phyloP scores from a whole-genome alignment of 164 flowering plant genomes.

The Akebia trifoliata region DNA sequence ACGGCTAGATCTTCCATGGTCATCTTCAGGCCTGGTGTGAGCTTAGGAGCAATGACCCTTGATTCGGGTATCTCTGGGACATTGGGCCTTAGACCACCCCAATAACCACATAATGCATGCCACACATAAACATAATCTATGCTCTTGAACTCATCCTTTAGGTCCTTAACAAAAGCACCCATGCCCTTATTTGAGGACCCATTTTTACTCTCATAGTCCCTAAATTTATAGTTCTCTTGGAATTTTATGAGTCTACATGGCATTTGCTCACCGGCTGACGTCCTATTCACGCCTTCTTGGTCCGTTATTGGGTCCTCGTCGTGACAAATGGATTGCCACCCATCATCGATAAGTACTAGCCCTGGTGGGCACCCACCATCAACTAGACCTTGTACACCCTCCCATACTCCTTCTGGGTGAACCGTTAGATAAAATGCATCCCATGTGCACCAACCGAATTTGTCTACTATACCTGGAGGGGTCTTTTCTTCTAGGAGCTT shows the following conservation, averaged over 20 bases:
- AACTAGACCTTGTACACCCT: constrained; percentile 50
- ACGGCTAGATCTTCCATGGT: constrained; percentile 84
- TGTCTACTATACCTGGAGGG: constrained; percentile 54
- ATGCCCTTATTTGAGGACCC: constrained; percentile 36
- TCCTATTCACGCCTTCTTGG: constrained; percentile 45
- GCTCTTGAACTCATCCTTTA: constrained; percentile 49
- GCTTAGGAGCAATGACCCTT: constrained; percentile 37
- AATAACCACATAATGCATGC: constrained; percentile 84
- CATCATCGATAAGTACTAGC: constrained; percentile 63
- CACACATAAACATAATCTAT: constrained; percentile 79
- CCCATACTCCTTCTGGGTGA: constrained; percentile 51
- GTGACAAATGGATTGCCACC: constrained; percentile 59
- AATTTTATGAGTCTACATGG: constrained; percentile 56
- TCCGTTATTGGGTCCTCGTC: constrained; percentile 43
- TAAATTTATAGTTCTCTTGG: constrained; percentile 56
- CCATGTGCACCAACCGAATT: constrained; percentile 85
- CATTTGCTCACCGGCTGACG: constrained; percentile 59
- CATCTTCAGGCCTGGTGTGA: constrained; percentile 52
- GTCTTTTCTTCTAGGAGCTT: constrained; percentile 38
- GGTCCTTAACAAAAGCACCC: constrained; percentile 67
- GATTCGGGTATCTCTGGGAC: constrained; percentile 48
- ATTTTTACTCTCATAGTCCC: constrained; percentile 39
- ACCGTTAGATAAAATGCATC: constrained; percentile 66
- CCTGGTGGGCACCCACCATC: constrained; percentile 72
- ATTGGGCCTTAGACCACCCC: constrained; percentile 80